Base-by-base conservation (phyloP, 805 yeast species). In the Ogataea kodamae region DNA sequence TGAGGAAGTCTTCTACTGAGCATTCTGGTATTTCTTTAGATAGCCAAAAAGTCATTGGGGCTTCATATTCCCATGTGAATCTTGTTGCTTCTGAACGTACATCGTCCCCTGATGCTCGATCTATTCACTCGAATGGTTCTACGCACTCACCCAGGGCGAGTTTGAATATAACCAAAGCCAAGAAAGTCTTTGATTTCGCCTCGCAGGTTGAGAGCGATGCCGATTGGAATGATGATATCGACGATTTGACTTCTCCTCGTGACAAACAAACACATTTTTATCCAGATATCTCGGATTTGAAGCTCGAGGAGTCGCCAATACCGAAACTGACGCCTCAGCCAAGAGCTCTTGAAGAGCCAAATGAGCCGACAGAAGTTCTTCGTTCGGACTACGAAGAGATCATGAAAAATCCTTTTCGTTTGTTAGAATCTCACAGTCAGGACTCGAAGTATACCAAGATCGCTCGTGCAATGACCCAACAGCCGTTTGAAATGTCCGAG, bases 221-320 rank as follows among this genome's bases (percentile, higher is more conserved):
- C 48, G 96, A 87, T 58, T 88, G 96, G 96, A 90, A 87, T 56
- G 94, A 75, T 12, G 68, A 60, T 12, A 46, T 90, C 9, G 81
- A 78, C 26, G 78, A 50, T 25, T 73, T 35, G 76, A 72, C 38
- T 28, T 48, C 39, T 14, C 32, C 46, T n/a, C 32, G 31, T 9
- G 23, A 24, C 6, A 30, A 36, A 9, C 33, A 30, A 5, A 27
- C 34, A 12, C 46, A 40, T 16, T 43, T 43, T 23, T 47, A 51
- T 29, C 57, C 56, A 3, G 45, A 42, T 22, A 28, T 48, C 14
- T 33, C 39, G n/a, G 46, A 35, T 17, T 40, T 49, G 17, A 29
- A 21, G 16, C 15, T 30, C 22, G 25, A 35, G 28, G 41, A 35
- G 5, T 35, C 38, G 3, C 38, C 38, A 8, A 28, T 28, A 22